Percentiles rank a stretch among this genome's conserved stretches.
Evolutionary conservation across 441 rosid species (phyloP).

Genomic region (Adansonia gregorii): DNA sequence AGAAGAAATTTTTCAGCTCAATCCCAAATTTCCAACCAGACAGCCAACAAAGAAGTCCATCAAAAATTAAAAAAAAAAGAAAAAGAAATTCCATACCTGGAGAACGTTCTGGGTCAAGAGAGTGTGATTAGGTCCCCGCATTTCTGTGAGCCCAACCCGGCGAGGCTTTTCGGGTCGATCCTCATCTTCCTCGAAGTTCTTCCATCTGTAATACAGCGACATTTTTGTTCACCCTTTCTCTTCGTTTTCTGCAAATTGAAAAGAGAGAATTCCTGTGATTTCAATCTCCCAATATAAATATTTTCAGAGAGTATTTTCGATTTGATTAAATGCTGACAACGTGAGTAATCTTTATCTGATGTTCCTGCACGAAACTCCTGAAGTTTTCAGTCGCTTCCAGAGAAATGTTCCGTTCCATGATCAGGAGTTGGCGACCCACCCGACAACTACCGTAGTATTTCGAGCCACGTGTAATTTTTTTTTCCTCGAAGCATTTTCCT

Average conservation of each 20-base stretch:
- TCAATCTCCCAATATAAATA: not conserved
- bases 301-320: no score
- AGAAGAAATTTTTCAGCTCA: not conserved
- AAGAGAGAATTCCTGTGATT: not conserved
- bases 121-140: constrained; percentile 75
- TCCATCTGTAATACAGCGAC: constrained; percentile 65
- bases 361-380: not conserved
- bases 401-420: constrained; percentile 24
- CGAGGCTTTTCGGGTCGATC: constrained; percentile 96
- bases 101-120: constrained; percentile 65
- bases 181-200: constrained; percentile 72
- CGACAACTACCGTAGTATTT: not conserved
- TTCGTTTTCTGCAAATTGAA: not conserved
- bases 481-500: not conserved
- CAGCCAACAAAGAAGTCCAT: not conserved
- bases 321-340: not conserved
- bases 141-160: constrained; percentile 82
- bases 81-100: constrained; percentile 43
- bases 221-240: constrained; percentile 27
- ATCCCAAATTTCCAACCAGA: not conserved
- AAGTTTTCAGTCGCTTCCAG: constrained; percentile 58
- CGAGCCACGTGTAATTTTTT: not conserved
- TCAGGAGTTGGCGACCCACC: not conserved
- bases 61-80: not conserved
- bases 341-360: not conserved